A percentile compares a stretch with the other conserved stretches of the same genome.
Conservation (phyloP, 2,329 filamentous ascomycete genomes). For the Botryotinia narcissicola region DNA sequence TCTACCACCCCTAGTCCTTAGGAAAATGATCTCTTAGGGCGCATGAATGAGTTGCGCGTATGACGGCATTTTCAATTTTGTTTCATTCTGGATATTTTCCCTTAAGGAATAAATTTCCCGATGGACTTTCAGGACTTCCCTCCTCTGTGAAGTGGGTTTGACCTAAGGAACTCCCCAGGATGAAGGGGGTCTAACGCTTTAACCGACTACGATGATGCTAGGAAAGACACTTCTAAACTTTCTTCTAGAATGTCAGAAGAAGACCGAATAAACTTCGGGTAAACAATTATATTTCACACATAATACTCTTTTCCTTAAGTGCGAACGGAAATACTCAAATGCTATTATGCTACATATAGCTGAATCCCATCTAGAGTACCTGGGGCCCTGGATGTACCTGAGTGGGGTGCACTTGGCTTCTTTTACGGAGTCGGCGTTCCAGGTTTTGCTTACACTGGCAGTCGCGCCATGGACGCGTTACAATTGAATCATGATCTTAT, state of each 20-base stretch:
- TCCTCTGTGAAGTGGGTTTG: constrained; percentile 9
- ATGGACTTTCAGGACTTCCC: not conserved
- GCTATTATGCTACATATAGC: not conserved
- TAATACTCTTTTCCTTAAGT: not conserved
- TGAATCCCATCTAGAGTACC: constrained; percentile 12
- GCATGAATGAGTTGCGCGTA: constrained; percentile 30
- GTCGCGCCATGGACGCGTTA: constrained; percentile 4
- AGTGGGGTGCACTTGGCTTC: constrained; percentile 7
- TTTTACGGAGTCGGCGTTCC: not conserved
- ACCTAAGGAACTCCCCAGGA: constrained; percentile 5
- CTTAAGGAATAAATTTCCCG: not conserved
- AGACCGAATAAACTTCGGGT: not conserved
- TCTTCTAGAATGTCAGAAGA: constrained; percentile 9
- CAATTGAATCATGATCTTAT: constrained; percentile 3
- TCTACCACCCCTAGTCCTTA: not conserved
- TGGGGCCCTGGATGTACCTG: constrained; percentile 9
- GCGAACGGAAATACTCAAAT: not conserved
- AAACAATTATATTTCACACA: not conserved
- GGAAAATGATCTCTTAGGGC: constrained; percentile 11
- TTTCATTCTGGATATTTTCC: constrained; percentile 7
- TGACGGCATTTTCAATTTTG: constrained; percentile 27
- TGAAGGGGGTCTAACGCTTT: constrained; percentile 2
- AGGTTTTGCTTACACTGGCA: not conserved
- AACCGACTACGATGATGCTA: constrained; percentile 5
- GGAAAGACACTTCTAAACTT: not conserved